phyloP scores from a whole-genome alignment of 116 monocot species.

The Thalassia testudinum region DNA sequence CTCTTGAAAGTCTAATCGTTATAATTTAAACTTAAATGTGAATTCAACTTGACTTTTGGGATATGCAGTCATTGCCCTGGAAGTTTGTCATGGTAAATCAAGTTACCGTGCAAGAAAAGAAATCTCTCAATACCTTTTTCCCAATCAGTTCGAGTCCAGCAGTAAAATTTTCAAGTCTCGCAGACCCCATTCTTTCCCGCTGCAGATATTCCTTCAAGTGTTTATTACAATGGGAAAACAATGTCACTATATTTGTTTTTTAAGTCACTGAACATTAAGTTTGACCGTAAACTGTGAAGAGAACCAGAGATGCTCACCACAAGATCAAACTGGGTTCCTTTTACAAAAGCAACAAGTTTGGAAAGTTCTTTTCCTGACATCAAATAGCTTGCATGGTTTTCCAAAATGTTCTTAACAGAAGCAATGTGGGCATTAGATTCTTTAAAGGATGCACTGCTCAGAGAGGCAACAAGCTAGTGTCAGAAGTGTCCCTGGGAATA shows the following conservation, averaged over 20 bases:
- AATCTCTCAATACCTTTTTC: conserved; percentile 93
- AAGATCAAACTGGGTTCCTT: conserved; percentile 99
- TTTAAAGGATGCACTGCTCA: conserved; percentile 65
- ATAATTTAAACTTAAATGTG: too few relatives aligned
- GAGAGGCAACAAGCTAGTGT: not conserved
- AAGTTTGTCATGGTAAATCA: too few relatives aligned
- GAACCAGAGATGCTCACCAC: conserved; percentile 41
- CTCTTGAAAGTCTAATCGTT: too few relatives aligned
- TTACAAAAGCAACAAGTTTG: conserved; percentile 98
- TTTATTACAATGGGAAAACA: conserved; percentile 2
- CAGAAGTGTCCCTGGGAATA: not conserved
- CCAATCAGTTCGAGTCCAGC: conserved; percentile 97
- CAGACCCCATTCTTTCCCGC: conserved; percentile 79
- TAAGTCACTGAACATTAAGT: too few relatives aligned
- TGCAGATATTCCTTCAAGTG: conserved; percentile 95
- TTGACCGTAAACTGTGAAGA: not conserved
- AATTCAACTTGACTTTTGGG: too few relatives aligned
- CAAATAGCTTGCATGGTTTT: conserved; percentile 87
- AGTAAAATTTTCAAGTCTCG: conserved; percentile 92
- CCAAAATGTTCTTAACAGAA: conserved; percentile 96
- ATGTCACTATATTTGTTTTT: too few relatives aligned
- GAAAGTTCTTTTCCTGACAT: conserved; percentile 99
- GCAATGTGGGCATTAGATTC: conserved; percentile 84
- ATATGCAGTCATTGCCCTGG: too few relatives aligned
- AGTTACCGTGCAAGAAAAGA: too few relatives aligned